Evolutionary conservation across 108 stramenopile genomes (phyloP), one percentile per base, ranked within the genome.

Genomic region (Asterionellopsis glacialis): DNA sequence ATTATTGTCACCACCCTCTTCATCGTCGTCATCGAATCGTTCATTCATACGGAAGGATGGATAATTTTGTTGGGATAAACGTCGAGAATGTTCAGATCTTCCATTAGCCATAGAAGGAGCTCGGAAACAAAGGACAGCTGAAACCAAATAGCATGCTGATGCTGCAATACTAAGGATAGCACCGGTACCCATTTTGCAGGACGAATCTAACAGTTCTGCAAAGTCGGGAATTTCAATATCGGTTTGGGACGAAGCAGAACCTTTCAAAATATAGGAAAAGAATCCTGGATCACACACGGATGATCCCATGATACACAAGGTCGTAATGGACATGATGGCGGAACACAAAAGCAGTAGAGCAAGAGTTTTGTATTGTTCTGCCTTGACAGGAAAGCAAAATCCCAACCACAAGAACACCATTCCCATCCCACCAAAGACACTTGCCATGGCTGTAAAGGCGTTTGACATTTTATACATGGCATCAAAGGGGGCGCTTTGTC

Each of bases 231-330:
- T 21, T 15, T 25, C 24, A n/a, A n/a, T n/a, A 6, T 57, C 18
- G 16, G 2, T 11, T 39, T 25, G 4, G 9, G 56, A 24, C 43
- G 11, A 48, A 21, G 21, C 47, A 48, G 47, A 48, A 19, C 21
- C 21, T 16, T 48, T 48, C 47, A 2, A 21, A 4, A 21, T 9
- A 41, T 41, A 57, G 23, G 28, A 16, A 42, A 57, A 57, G 22
- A 57, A 57, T n/a, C 40, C 56, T 12, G 56, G 56, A 12, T 19
- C n/a, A 57, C 56, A 57, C 4, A 57, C 22, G 42, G 28, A 39
- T 14, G 33, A 39, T 13, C 41, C 40, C 16, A 41, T 41, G 11
- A 42, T 57, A n/a, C 13, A 27, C 56, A 57, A 41, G 5, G 56
- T 57, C 13, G 56, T 2, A 40, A 57, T 16, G 1, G 15, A 16